These are phyloP conservation scores for Wickerhamomyces sp. DNA, from an alignment of 1,139 yeast species.

Conservation along the genomic window DNA sequence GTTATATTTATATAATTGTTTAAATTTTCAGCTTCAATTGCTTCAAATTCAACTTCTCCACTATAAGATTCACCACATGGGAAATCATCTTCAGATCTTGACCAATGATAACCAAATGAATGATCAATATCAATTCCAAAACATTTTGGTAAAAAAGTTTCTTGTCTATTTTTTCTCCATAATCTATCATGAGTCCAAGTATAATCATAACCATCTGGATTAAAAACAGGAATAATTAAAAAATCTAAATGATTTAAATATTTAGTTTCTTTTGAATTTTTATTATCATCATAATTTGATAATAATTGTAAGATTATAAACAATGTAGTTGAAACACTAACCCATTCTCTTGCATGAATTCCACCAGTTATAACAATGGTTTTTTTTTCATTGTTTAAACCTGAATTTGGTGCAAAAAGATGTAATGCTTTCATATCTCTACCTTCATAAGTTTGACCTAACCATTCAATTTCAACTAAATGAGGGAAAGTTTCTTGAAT, in stretches of 20 bases:
- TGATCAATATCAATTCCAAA: constrained; percentile 85
- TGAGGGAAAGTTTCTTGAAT: constrained; percentile 55
- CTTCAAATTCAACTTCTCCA: constrained; percentile 74
- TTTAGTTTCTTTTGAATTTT: constrained; percentile 30
- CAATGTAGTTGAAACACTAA: constrained; percentile 66
- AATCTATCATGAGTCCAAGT: constrained; percentile 77
- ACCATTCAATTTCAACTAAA: constrained; percentile 50
- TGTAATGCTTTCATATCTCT: constrained; percentile 65
- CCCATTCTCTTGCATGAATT: constrained; percentile 90
- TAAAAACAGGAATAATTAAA: constrained; percentile 73
- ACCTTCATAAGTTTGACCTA: constrained; percentile 75
- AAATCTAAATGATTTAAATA: constrained; percentile 55
- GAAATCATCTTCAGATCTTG: constrained; percentile 44
- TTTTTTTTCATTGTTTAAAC: constrained; percentile 47
- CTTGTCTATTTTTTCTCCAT: constrained; percentile 88
- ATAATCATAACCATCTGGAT: constrained; percentile 88
- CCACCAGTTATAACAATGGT: constrained; percentile 82
- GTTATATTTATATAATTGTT: constrained; percentile 58
- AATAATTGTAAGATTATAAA: constrained; percentile 55
- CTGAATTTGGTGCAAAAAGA: constrained; percentile 42
- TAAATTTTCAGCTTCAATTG: constrained; percentile 66
- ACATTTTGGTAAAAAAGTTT: constrained; percentile 62
- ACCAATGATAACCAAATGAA: constrained; percentile 75
- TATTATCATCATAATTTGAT: constrained; percentile 39
- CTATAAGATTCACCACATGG: constrained; percentile 83